Conservation (phyloP, 202 grass and related monocot species). For the Miscanthus sacchariflorus region DNA sequence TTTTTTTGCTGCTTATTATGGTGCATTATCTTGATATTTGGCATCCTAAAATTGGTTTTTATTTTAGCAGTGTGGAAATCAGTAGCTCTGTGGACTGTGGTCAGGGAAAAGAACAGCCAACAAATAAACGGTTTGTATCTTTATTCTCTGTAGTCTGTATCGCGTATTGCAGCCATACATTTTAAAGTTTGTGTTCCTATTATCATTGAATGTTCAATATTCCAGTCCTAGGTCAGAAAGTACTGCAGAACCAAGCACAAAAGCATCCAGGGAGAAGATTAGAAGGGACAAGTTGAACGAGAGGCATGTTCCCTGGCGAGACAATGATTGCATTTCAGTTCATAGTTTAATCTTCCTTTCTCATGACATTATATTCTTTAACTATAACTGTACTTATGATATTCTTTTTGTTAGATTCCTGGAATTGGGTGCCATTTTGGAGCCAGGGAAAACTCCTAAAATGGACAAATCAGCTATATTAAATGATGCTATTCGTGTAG, state of each 20-base stretch:
- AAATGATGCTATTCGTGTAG: slow-evolving; percentile 79
- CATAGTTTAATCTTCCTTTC: background rate
- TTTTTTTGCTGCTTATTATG: background rate
- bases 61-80: slow-evolving; percentile 75
- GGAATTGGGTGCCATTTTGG: slow-evolving; percentile 84
- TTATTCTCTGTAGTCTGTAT: slow-evolving; percentile 29
- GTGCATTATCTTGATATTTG: slow-evolving; percentile 1
- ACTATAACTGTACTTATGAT: slow-evolving; percentile 15
- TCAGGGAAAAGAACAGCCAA: slow-evolving; percentile 59
- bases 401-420: slow-evolving; percentile 70
- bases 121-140: slow-evolving; percentile 86
- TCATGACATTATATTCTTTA: background rate
- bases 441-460: slow-evolving; percentile 93
- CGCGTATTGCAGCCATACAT: background rate
- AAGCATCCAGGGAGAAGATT: slow-evolving; percentile 95
- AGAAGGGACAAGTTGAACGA: slow-evolving; percentile 93
- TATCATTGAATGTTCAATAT: slow-evolving; percentile 41
- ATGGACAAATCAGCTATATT: slow-evolving; percentile 95
- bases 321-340: background rate
- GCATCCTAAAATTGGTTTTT: slow-evolving; percentile 24
- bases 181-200: background rate
- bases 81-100: slow-evolving; percentile 61
- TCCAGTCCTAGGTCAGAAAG: slow-evolving; percentile 80
- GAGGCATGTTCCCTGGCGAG: slow-evolving; percentile 49
- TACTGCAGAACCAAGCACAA: slow-evolving; percentile 70